Evolutionary conservation across 225 moss, liverwort and hornwort species (phyloP), one percentile per base, ranked within the genome.

Genomic region (Pleurozium schreberi): DNA sequence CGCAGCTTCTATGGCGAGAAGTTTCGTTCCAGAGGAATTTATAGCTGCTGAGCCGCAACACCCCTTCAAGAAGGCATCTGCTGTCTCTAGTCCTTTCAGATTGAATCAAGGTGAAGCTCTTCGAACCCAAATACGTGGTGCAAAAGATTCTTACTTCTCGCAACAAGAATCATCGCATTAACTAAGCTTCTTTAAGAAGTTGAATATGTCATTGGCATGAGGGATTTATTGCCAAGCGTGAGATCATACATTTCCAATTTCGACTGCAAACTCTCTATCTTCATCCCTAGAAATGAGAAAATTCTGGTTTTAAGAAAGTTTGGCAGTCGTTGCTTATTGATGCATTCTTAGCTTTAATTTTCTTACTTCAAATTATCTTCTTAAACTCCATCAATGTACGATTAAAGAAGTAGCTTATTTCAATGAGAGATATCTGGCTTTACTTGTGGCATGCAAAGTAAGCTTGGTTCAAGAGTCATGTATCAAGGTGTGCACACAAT

Each of bases 41-140:
- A 33, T 33, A 83, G 80, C 89, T 87, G 84, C 80, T 89, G 84
- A 87, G 65, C 66, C 52, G 30, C 87, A 75, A 47, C 84, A 53
- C 26, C 59, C 84, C 87, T 80, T 80, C 84, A 87, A 87, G 52
- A 89, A 84, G 52, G 66, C 89, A 87, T 40, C 80, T 84, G 16
- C 80, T 58, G 74, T 76, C 18, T 82, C 89, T 84, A 91, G 75
- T 74, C 67, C 89, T 75, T 91, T 52, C 66, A 87, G 67, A 87
- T 84, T 50, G 40, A 84, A 52, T 89, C 80, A 91, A 91, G 87
- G 87, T 87, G 52, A 84, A 27, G 49, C 79, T 87, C 57, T 86
- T 86, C n/a, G 33, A 83, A 83, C 70, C 82, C 58, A 63, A 55
- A 71, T 79, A 65, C 79, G 63, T 47, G 10, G 42, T 81, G 75